These are phyloP conservation scores for Phytopythium mirpurense DNA, from an alignment of 352 stramenopile species.

Conservation along the genomic window DNA sequence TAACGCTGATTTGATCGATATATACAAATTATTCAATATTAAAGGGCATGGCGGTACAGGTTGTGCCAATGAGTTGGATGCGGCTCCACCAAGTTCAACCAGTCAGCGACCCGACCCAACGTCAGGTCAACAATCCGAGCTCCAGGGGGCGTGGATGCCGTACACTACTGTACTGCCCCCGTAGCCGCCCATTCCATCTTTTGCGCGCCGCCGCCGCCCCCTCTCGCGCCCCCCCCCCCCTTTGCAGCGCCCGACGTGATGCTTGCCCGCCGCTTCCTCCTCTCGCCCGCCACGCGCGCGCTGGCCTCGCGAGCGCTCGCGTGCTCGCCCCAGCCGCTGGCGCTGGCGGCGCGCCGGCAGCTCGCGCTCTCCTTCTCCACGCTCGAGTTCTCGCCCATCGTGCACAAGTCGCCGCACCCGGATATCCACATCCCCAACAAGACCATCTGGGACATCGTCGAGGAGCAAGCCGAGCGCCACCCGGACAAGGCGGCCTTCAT, in stretches of 20 bases:
- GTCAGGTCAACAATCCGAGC: too few relatives aligned
- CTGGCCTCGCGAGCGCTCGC: slow-evolving; percentile 3
- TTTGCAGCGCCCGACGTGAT: slow-evolving; percentile 4
- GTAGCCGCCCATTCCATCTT: background rate
- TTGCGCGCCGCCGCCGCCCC: background rate
- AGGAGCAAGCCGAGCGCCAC: slow-evolving; percentile 23
- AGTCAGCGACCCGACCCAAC: too few relatives aligned
- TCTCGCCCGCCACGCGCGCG: slow-evolving; percentile 10
- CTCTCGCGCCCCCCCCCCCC: background rate
- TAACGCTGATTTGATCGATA: too few relatives aligned
- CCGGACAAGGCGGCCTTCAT: slow-evolving; percentile 46
- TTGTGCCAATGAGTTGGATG: too few relatives aligned
- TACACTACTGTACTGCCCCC: too few relatives aligned
- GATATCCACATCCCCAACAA: slow-evolving; percentile 42
- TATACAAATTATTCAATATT: too few relatives aligned
- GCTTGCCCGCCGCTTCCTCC: slow-evolving; percentile 23
- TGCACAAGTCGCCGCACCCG: slow-evolving; percentile 50
- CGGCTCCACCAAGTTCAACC: too few relatives aligned
- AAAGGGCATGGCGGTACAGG: too few relatives aligned
- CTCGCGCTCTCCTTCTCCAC: background rate
- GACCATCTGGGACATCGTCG: slow-evolving; percentile 46
- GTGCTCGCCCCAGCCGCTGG: background rate
- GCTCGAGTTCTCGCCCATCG: slow-evolving; percentile 35
- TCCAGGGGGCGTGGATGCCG: too few relatives aligned
- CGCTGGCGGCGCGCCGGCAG: background rate